Percentiles rank a stretch among this genome's conserved stretches.
Evolutionary conservation across 2,329 filamentous ascomycete genomes (phyloP).

Genomic region (Alternaria sp.): DNA sequence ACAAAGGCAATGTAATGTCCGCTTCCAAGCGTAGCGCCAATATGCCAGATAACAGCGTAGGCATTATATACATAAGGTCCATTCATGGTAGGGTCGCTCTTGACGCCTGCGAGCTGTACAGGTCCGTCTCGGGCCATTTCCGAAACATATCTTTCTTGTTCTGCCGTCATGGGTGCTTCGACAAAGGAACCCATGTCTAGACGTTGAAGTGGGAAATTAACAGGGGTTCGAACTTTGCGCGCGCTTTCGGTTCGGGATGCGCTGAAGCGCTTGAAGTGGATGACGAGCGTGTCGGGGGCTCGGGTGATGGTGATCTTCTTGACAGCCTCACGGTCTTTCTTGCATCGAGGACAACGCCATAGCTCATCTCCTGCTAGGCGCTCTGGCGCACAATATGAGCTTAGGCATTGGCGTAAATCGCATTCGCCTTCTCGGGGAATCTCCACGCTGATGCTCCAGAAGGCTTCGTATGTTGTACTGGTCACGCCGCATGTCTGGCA

Average conservation of each 20-base stretch:
- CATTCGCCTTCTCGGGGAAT: slow-evolving; percentile 69
- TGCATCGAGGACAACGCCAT: slow-evolving; percentile 79
- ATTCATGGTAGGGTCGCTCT: slow-evolving; percentile 55
- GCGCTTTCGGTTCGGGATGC: slow-evolving; percentile 64
- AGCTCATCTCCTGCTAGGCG: slow-evolving; percentile 71
- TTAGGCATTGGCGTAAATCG: slow-evolving; percentile 73
- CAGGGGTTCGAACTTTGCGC: slow-evolving; percentile 73
- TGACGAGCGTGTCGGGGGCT: slow-evolving; percentile 78
- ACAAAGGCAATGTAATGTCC: slow-evolving; percentile 82
- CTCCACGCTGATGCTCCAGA: slow-evolving; percentile 75
- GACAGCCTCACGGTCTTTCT: slow-evolving; percentile 69
- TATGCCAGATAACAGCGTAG: slow-evolving; percentile 83
- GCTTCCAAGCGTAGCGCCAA: slow-evolving; percentile 70
- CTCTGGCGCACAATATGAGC: slow-evolving; percentile 74
- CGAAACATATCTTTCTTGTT: slow-evolving; percentile 51
- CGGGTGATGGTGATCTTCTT: slow-evolving; percentile 79
- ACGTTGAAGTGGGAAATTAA: slow-evolving; percentile 79
- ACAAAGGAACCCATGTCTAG: slow-evolving; percentile 70
- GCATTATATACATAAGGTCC: slow-evolving; percentile 79
- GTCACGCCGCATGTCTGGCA: slow-evolving; percentile 70
- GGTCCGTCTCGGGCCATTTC: slow-evolving; percentile 37
- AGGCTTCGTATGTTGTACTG: slow-evolving; percentile 72
- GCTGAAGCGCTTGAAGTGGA: slow-evolving; percentile 77
- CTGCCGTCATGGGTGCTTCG: slow-evolving; percentile 57
- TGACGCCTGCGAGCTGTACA: slow-evolving; percentile 44